Conservation (phyloP, 1,139 yeast species). For the Scheffersomyces cryptocercus region DNA sequence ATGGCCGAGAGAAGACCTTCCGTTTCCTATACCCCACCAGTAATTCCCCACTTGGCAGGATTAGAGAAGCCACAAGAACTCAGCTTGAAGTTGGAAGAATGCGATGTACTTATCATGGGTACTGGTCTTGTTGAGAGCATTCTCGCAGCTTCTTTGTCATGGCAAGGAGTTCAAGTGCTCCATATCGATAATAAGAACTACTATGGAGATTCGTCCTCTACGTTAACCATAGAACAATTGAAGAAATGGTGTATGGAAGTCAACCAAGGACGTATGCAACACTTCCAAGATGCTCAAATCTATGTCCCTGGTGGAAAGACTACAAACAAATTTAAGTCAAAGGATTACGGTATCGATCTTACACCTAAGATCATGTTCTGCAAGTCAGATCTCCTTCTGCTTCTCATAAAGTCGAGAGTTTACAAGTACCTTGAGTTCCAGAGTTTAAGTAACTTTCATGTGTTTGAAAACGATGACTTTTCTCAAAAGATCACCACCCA, state of each 20-base stretch:
- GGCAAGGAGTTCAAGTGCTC: slow-evolving; percentile 92
- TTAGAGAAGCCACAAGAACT: slow-evolving; percentile 64
- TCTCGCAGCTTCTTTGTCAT: slow-evolving; percentile 89
- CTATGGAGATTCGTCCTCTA: slow-evolving; percentile 88
- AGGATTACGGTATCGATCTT: slow-evolving; percentile 83
- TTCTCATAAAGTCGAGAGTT: slow-evolving; percentile 81
- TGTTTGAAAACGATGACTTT: slow-evolving; percentile 86
- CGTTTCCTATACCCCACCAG: slow-evolving; percentile 45
- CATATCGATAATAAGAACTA: slow-evolving; percentile 82
- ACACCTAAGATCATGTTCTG: slow-evolving; percentile 91
- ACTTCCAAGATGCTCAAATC: slow-evolving; percentile 61
- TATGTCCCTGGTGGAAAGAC: slow-evolving; percentile 64
- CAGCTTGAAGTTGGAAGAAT: slow-evolving; percentile 55
- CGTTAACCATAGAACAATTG: slow-evolving; percentile 82
- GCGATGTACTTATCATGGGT: slow-evolving; percentile 88
- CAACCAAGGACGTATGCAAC: slow-evolving; percentile 45
- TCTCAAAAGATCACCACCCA: slow-evolving; percentile 68
- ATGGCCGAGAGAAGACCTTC: slow-evolving; percentile 78
- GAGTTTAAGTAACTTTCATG: slow-evolving; percentile 84
- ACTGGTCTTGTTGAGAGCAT: slow-evolving; percentile 90
- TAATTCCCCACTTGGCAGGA: slow-evolving; percentile 82
- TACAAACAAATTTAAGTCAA: slow-evolving; percentile 53
- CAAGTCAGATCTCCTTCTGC: slow-evolving; percentile 75
- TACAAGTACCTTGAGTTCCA: slow-evolving; percentile 91
- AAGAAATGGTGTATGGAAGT: slow-evolving; percentile 79